phyloP scores from a whole-genome alignment of 208 protist species.

The Wallacemonas sp. region DNA sequence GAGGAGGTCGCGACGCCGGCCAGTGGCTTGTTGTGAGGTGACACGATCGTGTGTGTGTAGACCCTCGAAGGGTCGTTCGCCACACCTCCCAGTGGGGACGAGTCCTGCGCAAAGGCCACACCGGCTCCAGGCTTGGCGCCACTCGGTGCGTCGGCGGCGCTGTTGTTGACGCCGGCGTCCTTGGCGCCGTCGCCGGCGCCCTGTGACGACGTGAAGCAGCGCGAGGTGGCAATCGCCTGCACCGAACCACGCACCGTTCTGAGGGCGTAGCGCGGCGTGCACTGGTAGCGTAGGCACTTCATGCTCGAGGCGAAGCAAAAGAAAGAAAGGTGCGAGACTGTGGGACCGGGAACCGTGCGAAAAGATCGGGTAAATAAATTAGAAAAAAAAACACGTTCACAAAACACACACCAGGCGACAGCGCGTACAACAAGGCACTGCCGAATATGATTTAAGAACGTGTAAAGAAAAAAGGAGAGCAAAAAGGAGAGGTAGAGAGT shows the following conservation, averaged over 20 bases:
- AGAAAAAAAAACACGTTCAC: not conserved
- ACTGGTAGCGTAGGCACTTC: not conserved
- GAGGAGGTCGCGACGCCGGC: slow-evolving; percentile 28
- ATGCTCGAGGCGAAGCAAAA: not conserved
- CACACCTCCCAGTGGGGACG: not conserved
- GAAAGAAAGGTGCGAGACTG: not conserved
- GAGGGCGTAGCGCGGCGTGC: not conserved
- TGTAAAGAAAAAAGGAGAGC: too few relatives aligned
- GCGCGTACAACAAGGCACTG: not conserved
- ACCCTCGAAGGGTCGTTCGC: slow-evolving; percentile 18
- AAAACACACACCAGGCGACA: not conserved
- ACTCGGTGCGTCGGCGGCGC: not conserved
- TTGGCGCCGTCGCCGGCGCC: not conserved
- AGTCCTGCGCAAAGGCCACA: slow-evolving; percentile 16
- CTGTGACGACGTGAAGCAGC: not conserved
- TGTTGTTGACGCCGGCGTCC: not conserved
- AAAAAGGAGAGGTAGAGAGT: too few relatives aligned
- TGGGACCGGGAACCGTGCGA: not conserved
- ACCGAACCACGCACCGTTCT: not conserved
- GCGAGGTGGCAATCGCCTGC: not conserved
- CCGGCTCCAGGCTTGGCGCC: slow-evolving; percentile 1
- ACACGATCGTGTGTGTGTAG: slow-evolving; percentile 45
- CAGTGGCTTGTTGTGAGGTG: slow-evolving; percentile 27
- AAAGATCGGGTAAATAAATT: too few relatives aligned
- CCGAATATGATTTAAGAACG: too few relatives aligned